Percentiles rank a stretch among this genome's conserved stretches.
phyloP scores from a whole-genome alignment of 129 eudicot genomes.

The Artemisia argyi region DNA sequence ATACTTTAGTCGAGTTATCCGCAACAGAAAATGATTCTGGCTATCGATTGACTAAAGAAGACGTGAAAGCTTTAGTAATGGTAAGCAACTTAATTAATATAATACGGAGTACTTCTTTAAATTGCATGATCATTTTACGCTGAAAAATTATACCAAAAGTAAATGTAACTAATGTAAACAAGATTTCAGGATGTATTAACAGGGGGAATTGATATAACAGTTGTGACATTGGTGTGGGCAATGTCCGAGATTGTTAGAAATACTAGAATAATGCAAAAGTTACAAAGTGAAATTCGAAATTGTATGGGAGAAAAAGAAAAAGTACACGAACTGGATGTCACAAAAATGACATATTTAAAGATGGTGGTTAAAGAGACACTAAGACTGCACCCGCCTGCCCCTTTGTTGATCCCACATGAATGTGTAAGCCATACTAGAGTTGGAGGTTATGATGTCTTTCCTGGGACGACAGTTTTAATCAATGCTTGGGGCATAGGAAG shows the following conservation, averaged over 20 bases:
- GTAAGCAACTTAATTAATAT: slow-evolving; percentile 1
- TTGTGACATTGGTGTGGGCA: slow-evolving; percentile 33
- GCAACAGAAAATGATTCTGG: neutral
- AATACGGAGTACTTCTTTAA: too few relatives aligned
- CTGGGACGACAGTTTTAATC: slow-evolving; percentile 24
- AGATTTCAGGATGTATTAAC: slow-evolving; percentile 30
- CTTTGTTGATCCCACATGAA: slow-evolving; percentile 36
- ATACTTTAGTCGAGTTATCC: slow-evolving; percentile 13
- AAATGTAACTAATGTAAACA: neutral
- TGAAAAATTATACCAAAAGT: too few relatives aligned
- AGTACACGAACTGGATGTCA: slow-evolving; percentile 2
- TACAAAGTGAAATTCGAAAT: slow-evolving; percentile 33
- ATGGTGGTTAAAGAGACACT: slow-evolving; percentile 50
- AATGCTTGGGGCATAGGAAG: slow-evolving; percentile 49
- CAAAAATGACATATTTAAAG: slow-evolving; percentile 33
- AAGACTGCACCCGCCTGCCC: slow-evolving; percentile 39
- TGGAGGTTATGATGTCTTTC: slow-evolving; percentile 22
- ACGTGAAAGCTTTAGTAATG: slow-evolving; percentile 25
- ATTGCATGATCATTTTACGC: too few relatives aligned
- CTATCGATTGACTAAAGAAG: slow-evolving; percentile 14
- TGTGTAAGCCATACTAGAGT: slow-evolving; percentile 14
- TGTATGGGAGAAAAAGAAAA: slow-evolving; percentile 25
- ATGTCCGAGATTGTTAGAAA: slow-evolving; percentile 39
- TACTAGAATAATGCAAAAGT: slow-evolving; percentile 30
- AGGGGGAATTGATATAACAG: slow-evolving; percentile 30